These are phyloP conservation scores for Lasiodiplodia sp. DNA, from an alignment of 2,329 filamentous ascomycete species.

Conservation along the genomic window DNA sequence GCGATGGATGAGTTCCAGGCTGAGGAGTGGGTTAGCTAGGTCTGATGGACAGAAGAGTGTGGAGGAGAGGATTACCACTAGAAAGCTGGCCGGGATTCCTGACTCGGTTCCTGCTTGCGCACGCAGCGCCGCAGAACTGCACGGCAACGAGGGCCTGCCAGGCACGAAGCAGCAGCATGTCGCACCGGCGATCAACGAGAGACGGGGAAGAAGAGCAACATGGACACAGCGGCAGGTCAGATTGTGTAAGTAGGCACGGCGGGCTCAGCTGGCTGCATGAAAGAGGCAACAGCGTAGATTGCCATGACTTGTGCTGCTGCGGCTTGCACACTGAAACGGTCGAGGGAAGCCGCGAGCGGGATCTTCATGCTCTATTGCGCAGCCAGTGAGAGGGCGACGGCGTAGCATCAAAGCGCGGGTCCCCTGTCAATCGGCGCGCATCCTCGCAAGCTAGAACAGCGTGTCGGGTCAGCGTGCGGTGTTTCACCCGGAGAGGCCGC, in stretches of 20 bases:
- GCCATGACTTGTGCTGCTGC: not conserved
- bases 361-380: not conserved
- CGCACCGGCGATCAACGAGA: constrained; percentile 3
- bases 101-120: constrained; percentile 20
- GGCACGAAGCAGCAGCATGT: constrained; percentile 6
- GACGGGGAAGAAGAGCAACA: not conserved
- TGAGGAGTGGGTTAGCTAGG: not conserved
- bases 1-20: constrained; percentile 24
- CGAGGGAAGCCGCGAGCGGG: constrained; percentile 2
- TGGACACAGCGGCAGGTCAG: constrained; percentile 5
- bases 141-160: not conserved
- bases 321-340: not conserved
- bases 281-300: not conserved
- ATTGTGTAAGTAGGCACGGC: not conserved
- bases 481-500: not conserved
- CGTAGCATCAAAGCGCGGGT: not conserved
- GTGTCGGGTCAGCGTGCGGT: constrained; percentile 1
- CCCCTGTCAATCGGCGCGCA: constrained; percentile 20
- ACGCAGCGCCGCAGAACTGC: not conserved
- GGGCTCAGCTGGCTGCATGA: constrained; percentile 6
- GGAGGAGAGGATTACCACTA: constrained; percentile 12
- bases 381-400: constrained; percentile 12
- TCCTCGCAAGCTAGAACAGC: constrained; percentile 8
- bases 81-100: not conserved
- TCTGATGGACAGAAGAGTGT: not conserved